Evolutionary conservation across 306 rosid species (phyloP).

Genomic region (Lotus japonicus): DNA sequence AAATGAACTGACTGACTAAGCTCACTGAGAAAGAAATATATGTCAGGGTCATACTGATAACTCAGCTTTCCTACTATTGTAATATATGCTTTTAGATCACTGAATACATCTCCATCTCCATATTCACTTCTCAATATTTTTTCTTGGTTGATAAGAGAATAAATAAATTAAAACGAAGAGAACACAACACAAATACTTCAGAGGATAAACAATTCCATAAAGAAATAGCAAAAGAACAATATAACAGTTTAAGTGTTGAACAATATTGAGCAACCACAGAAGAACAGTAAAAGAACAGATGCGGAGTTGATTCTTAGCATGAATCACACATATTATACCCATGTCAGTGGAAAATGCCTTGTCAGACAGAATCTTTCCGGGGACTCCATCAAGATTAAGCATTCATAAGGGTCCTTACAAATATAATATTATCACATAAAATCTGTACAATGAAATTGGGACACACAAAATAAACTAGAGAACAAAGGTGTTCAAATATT

Average conservation of each 20-base stretch:
- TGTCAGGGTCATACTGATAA: not conserved
- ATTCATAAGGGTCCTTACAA: not conserved
- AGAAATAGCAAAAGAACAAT: not conserved
- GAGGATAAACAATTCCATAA: conserved; percentile 7
- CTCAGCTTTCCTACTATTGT: not conserved
- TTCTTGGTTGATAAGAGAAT: not conserved
- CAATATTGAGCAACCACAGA: not conserved
- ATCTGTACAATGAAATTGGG: not conserved
- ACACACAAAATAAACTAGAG: conserved; percentile 1
- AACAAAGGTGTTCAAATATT: not conserved
- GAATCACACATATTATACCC: not conserved
- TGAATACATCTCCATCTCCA: not conserved
- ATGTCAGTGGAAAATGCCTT: not conserved
- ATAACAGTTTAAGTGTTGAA: not conserved
- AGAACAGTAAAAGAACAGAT: not conserved
- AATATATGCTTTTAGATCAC: not conserved
- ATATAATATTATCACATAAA: not conserved
- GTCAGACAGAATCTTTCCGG: not conserved
- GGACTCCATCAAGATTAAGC: not conserved
- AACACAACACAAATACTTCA: not conserved
- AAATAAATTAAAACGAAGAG: not conserved
- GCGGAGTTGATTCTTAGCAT: not conserved
- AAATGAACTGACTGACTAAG: not conserved
- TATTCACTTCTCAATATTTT: not conserved
- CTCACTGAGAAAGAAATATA: not conserved